Conservation (phyloP, 2,329 filamentous ascomycete genomes). For the Geosmithia morbida region DNA sequence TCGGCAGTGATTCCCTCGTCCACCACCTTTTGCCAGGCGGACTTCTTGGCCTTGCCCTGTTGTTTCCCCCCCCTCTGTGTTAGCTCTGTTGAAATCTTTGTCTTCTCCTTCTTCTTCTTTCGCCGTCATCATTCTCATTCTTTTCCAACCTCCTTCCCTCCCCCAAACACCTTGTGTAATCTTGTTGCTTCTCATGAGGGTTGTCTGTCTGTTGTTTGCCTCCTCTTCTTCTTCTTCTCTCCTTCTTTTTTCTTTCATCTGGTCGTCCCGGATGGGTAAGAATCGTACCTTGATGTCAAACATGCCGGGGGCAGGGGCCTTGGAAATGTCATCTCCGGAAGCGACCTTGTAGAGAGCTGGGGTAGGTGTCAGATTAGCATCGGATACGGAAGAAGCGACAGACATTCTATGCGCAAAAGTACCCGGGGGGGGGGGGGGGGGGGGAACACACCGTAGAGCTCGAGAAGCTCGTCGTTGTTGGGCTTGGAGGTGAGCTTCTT, state of each 20-base stretch:
- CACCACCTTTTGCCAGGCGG: slow-evolving; percentile 58
- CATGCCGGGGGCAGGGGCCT: slow-evolving; percentile 46
- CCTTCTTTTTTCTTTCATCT: background rate
- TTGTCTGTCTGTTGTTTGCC: background rate
- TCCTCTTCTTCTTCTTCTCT: background rate
- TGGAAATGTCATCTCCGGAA: slow-evolving; percentile 39
- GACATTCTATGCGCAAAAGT: no score
- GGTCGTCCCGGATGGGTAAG: no score
- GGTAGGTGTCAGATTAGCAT: background rate
- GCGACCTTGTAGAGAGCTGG: slow-evolving; percentile 45
- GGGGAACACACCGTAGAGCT: slow-evolving; percentile 41
- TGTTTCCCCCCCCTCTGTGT: no score
- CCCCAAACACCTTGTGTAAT: no score
- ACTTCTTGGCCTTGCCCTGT: slow-evolving; percentile 69
- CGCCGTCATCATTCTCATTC: no score
- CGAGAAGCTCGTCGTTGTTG: slow-evolving; percentile 47
- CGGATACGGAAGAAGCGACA: background rate
- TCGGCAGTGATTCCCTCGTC: slow-evolving; percentile 47
- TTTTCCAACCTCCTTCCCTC: no score
- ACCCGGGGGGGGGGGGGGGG: no score
- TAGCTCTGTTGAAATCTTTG: background rate
- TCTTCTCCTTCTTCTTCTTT: background rate
- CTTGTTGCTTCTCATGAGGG: no score
- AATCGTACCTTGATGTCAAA: slow-evolving; percentile 51
- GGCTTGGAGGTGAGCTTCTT: slow-evolving; percentile 56